Percentiles rank a stretch among this genome's conserved stretches.
Conservation (phyloP, 768 basidiomycete species). For the Glaciozyma antarctica region DNA sequence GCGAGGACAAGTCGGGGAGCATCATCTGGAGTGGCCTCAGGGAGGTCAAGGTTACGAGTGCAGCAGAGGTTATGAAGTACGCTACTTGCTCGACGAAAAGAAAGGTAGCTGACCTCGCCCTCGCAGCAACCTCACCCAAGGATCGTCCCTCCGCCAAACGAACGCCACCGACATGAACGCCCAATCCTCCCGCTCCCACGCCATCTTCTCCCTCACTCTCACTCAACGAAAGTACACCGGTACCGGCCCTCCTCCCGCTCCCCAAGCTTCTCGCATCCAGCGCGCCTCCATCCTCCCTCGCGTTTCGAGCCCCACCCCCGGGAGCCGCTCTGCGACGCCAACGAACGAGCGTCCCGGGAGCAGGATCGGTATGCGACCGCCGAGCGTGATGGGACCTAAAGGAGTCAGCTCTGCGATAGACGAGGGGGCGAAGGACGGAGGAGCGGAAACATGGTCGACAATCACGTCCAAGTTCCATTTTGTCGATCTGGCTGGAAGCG, state of each 20-base stretch:
- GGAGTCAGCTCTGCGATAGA: slow-evolving; percentile 7
- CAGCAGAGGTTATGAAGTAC: slow-evolving; percentile 83
- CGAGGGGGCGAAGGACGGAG: slow-evolving; percentile 46
- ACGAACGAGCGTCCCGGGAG: slow-evolving; percentile 21
- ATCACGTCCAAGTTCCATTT: slow-evolving; percentile 95
- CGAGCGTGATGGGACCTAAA: slow-evolving; percentile 18
- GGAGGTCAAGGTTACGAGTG: slow-evolving; percentile 76
- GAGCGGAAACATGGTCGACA: slow-evolving; percentile 73
- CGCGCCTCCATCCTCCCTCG: slow-evolving; percentile 23
- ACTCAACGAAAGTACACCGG: slow-evolving; percentile 81
- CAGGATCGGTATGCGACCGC: slow-evolving; percentile 22
- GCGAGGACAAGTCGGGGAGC: slow-evolving; percentile 92
- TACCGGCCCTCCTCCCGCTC: slow-evolving; percentile 57
- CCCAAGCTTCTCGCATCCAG: slow-evolving; percentile 34
- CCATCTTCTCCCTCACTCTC: slow-evolving; percentile 92
- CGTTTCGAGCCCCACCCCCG: slow-evolving; percentile 14
- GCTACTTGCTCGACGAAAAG: slow-evolving; percentile 38
- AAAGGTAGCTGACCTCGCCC: not conserved
- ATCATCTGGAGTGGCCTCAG: slow-evolving; percentile 95
- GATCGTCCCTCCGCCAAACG: slow-evolving; percentile 80
- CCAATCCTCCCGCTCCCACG: slow-evolving; percentile 93
- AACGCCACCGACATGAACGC: slow-evolving; percentile 99
- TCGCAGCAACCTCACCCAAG: slow-evolving; percentile 70
- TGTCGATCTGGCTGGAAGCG: slow-evolving; percentile 93
- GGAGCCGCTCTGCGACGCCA: slow-evolving; percentile 12